phyloP scores from a whole-genome alignment of 2,329 filamentous ascomycete species.

The Cladobotryum protrusum region DNA sequence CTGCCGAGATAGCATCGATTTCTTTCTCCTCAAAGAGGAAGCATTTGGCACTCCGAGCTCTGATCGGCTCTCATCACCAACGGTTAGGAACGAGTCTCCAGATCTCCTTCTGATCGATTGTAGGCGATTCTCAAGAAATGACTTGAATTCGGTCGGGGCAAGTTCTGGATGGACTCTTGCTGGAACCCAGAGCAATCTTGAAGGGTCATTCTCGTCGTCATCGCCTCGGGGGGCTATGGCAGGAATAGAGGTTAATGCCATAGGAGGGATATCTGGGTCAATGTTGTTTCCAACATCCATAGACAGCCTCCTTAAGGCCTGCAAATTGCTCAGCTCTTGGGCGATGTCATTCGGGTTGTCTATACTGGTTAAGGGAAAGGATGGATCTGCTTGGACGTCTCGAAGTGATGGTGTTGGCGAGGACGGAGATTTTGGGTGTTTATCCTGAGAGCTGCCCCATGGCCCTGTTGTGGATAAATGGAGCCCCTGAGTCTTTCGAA shows the following conservation, averaged over 20 bases:
- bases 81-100: slow-evolving; percentile 59
- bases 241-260: slow-evolving; percentile 62
- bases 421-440: slow-evolving; percentile 35
- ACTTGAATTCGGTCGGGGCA: slow-evolving; percentile 93
- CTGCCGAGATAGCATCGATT: slow-evolving; percentile 91
- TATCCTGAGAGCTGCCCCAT: slow-evolving; percentile 36
- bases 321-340: slow-evolving; percentile 86
- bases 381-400: slow-evolving; percentile 56
- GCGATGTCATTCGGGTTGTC: slow-evolving; percentile 84
- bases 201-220: slow-evolving; percentile 81
- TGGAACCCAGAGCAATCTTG: slow-evolving; percentile 90
- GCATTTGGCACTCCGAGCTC: slow-evolving; percentile 36
- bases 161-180: slow-evolving; percentile 90
- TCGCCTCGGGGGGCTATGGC: slow-evolving; percentile 64
- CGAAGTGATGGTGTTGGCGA: slow-evolving; percentile 50
- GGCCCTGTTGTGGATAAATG: slow-evolving; percentile 35
- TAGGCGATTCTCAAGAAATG: slow-evolving; percentile 88
- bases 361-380: slow-evolving; percentile 82
- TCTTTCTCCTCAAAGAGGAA: slow-evolving; percentile 70
- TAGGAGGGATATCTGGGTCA: slow-evolving; percentile 69
- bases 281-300: slow-evolving; percentile 79
- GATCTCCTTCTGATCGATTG: slow-evolving; percentile 83
- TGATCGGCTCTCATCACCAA: slow-evolving; percentile 47
- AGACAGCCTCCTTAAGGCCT: slow-evolving; percentile 84
- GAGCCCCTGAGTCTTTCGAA: slow-evolving; percentile 40